Base-by-base conservation (phyloP, 2,329 filamentous ascomycete species). In the Didymella arachidicola region DNA sequence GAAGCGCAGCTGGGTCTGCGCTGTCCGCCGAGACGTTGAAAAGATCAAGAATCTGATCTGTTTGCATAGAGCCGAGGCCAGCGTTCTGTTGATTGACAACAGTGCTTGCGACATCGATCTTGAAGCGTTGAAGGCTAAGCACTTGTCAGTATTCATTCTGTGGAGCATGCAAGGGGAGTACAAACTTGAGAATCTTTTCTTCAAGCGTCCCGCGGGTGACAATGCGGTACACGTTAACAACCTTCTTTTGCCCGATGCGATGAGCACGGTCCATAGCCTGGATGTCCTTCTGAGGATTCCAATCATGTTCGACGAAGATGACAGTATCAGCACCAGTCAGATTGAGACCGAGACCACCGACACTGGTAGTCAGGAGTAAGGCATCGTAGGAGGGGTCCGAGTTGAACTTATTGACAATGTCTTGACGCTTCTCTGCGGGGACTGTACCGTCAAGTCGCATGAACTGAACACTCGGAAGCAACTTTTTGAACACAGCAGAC, bases 21-120 rank as follows among this genome's bases (percentile, higher is more conserved):
- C 75, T 78, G 25, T 78, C 76, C 29, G 77, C 72, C 8, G 73
- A 74, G 7, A 99, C 83, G 69, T 90, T 98, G 83, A 99, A 99
- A 45, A 99, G 86, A 72, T 99, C 95, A 3, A 99, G 86, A 60
- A 99, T 96, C 78, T 99, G 93, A 72, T 98, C 95, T 38, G 96
- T 99, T 77, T 98, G 94, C 95, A 99, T 99, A 14, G 93, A 96
- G 52, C 86, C 89, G 1, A 99, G 81, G 1, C 95, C 95, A 1
- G 95, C 94, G 69, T 99, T 99, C 80, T 99, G 95, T 79, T 99
- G 95, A 77, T 99, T 99, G 65, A 99, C 96, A 6, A 99, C 95
- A 0, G 96, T 99, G 50, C 91, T 96, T 41, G 95, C 96, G 19
- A 99, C 93, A 77, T 99, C 95, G 72, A 99, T 97, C 83, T 99